Evolutionary conservation across 2,329 filamentous ascomycete species (phyloP), one percentile per base, ranked within the genome.

Genomic region (Corinectria fuckeliana): DNA sequence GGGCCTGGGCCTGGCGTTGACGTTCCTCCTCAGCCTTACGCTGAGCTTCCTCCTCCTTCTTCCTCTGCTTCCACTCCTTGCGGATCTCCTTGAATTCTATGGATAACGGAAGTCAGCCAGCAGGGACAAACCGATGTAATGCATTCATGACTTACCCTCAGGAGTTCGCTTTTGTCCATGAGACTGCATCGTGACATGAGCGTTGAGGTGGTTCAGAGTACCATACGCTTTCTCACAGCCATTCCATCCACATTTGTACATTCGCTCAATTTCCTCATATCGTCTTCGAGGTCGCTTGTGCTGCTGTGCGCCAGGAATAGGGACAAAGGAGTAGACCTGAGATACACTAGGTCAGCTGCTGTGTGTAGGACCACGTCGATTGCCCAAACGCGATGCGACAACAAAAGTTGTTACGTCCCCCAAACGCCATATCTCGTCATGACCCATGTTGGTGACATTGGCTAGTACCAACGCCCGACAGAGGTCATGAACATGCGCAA

Each of bases 181-280:
- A 61, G 92, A 95, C 77, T 99, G 95, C 95, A 98, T 98, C 13
- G 95, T 98, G 48, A 99, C 95, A 73, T 99, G 95, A 36, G 95
- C 95, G 74, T 99, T 99, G 69, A 99, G 77, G 75, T 99, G 95
- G 77, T 99, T 99, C 62, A 99, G 80, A 47, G 95, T 99, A 60
- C 95, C 95, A 69, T 99, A 99, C 3, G 95, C 95, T 80, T 99
- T 99, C 78, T 99, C 95, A 74, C 95, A 99, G 8, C 93, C 93
- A 66, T 97, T 94, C 92, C 93, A 98, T 23, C 94, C 95, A 74
- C 95, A 99, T 78, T 98, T 98, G 83, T 99, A 98, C 95, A 99
- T 98, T 74, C 95, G 89, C 81, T 99, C 95, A 70, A 99, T 99
- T 76, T 99, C 95, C 78, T 99, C 95, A 71, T 97, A 99, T 53